Percentiles rank a stretch among this genome's conserved stretches.
phyloP scores from a whole-genome alignment of 2,329 filamentous ascomycete genomes.

The Sporothrix euskadiensis region DNA sequence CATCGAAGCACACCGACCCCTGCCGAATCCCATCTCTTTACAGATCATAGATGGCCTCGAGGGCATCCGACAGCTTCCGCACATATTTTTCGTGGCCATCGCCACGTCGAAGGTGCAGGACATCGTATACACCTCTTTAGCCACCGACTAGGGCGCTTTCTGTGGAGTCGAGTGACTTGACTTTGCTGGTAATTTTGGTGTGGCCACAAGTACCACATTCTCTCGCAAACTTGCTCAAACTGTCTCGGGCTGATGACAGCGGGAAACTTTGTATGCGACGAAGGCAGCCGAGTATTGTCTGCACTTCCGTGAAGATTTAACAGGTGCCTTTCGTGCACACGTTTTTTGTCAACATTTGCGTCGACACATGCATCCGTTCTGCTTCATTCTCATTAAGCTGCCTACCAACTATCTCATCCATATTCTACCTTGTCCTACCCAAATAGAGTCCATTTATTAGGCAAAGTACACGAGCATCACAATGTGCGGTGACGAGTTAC shows the following conservation, averaged over 20 bases:
- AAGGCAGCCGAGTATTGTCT: no score
- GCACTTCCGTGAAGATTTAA: neutral
- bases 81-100: constrained; percentile 12
- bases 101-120: neutral
- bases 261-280: neutral
- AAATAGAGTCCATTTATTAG: neutral
- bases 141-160: neutral
- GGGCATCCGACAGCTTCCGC: neutral
- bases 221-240: constrained; percentile 33
- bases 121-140: constrained; percentile 12
- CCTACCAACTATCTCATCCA: neutral
- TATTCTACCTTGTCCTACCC: neutral
- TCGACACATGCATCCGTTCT: neutral
- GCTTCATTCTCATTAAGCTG: neutral
- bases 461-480: neutral
- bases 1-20: neutral
- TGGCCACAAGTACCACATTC: constrained; percentile 21
- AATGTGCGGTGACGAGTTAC: constrained; percentile 31
- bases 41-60: neutral
- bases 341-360: neutral
- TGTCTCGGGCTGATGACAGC: constrained; percentile 20
- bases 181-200: constrained; percentile 13
- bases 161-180: neutral
- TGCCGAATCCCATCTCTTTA: neutral
- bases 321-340: neutral